Evolutionary conservation across 208 protist genomes (phyloP).

Genomic region (Trypanosoma melophagium): DNA sequence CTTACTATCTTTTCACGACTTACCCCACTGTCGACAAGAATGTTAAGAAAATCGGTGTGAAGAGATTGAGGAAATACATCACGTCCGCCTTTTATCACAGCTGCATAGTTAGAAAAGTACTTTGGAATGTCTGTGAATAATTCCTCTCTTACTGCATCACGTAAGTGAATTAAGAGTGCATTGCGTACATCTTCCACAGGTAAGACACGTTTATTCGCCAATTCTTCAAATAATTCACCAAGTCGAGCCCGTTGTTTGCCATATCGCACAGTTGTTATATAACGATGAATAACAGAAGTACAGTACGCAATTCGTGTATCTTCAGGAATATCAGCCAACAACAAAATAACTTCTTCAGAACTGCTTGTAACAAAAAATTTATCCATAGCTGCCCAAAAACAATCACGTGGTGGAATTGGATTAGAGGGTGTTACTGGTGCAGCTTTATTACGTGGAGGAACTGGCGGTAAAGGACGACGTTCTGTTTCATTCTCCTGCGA

Average conservation of each 20-base stretch:
- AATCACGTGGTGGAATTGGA: constrained; percentile 50
- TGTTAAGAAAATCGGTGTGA: constrained; percentile 73
- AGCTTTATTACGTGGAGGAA: constrained; percentile 13
- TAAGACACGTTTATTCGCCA: constrained; percentile 48
- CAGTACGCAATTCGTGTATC: constrained; percentile 57
- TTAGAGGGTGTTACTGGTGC: constrained; percentile 21
- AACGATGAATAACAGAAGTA: constrained; percentile 58
- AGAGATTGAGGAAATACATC: constrained; percentile 61
- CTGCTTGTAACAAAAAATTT: constrained; percentile 70
- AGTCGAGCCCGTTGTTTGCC: constrained; percentile 63
- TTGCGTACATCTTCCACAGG: constrained; percentile 42
- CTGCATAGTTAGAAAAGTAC: constrained; percentile 80
- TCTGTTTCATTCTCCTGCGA: constrained; percentile 19
- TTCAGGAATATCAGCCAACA: constrained; percentile 41
- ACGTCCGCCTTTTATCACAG: constrained; percentile 60
- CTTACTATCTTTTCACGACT: constrained; percentile 37
- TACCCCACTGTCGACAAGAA: constrained; percentile 58
- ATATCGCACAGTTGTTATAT: constrained; percentile 73
- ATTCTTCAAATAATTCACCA: constrained; percentile 73
- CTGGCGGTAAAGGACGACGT: not conserved
- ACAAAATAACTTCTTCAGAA: constrained; percentile 51
- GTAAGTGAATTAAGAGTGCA: constrained; percentile 61
- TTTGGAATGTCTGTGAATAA: constrained; percentile 68
- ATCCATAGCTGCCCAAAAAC: constrained; percentile 79
- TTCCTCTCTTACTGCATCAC: constrained; percentile 60